Conservation (phyloP, 208 protist genomes). For the Trypanosoma boissoni region DNA sequence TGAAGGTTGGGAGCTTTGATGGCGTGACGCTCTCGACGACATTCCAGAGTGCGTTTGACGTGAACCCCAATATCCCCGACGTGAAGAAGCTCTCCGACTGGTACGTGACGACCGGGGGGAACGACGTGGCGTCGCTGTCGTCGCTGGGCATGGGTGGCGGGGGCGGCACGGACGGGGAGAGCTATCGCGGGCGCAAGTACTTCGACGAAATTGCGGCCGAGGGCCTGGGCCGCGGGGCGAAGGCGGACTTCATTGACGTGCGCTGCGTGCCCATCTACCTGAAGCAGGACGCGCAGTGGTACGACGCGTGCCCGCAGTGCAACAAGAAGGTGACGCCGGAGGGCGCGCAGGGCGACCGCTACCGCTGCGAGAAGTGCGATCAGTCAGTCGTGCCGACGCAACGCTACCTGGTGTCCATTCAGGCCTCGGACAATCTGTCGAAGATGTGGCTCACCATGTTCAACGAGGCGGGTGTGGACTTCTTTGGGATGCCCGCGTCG, state of each 20-base stretch:
- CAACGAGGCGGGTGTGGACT: conserved; percentile 84
- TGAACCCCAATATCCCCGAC: conserved; percentile 78
- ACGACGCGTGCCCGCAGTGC: conserved; percentile 89
- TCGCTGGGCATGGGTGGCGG: conserved; percentile 34
- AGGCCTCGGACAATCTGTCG: conserved; percentile 84
- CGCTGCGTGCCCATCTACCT: conserved; percentile 90
- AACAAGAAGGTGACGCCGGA: conserved; percentile 90
- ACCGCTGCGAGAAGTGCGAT: conserved; percentile 91
- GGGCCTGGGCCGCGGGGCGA: conserved; percentile 67
- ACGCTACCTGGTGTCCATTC: conserved; percentile 86
- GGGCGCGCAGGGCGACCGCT: conserved; percentile 71
- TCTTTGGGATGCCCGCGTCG: conserved; percentile 82
- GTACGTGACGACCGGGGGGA: conserved; percentile 82
- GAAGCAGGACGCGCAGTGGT: conserved; percentile 89
- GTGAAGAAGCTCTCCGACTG: conserved; percentile 83
- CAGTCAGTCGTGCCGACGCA: conserved; percentile 60
- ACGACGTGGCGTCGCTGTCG: conserved; percentile 74
- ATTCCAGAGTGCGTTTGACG: conserved; percentile 80
- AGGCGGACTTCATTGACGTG: conserved; percentile 85
- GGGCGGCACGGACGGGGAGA: conserved; percentile 37
- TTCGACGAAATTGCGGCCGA: conserved; percentile 79
- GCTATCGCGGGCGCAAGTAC: conserved; percentile 79
- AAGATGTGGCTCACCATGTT: conserved; percentile 92
- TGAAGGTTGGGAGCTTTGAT: conserved; percentile 83
- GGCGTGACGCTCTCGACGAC: conserved; percentile 83